Evolutionary conservation across 371 early-diverging fungal genomes (phyloP), one percentile per base, ranked within the genome.

Genomic region (Mortierella sp.): DNA sequence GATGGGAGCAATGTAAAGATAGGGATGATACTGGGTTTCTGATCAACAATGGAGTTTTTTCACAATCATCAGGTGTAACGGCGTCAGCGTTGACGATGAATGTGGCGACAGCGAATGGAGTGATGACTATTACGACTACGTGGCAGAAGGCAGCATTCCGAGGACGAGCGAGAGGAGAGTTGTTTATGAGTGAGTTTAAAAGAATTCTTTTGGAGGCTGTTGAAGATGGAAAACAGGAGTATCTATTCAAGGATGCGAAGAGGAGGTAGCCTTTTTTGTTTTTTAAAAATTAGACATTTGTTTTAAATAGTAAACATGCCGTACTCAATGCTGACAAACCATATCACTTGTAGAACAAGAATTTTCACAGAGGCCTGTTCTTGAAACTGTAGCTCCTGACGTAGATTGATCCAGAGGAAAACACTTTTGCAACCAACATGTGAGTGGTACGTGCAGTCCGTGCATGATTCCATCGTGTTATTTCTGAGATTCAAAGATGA

Each of bases 61-160:
- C 74, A 8, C 80, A 79, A 42, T 70, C 74, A 0, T 69, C 80
- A 3, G 80, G 74, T 0, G 74, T 70, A 3, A 74, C 74, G 6
- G 80, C 70, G 1, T 66, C 74, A 53, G 74, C 80, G 0, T 45
- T 79, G 61, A 73, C 80, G 10, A 70, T 73, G 68, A 73, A 56
- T 9, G 80, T 58, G 8, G 68, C 70, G 9, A 79, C 80, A 0
- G 80, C 74, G 2, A 64, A 74, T 32, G 70, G 63, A 0, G n/a
- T 59, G 0, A 28, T 79, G 68, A 64, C 74, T 7, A 42, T 67
- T 10, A 47, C 61, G 5, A 74, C 70, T 1, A 74, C 80, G 4
- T 79, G 80, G 80, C 80, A 79, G 42, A 63, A 55, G 53, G 69
- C 80, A 1, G 70, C 40, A 1, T 79, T 79, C 57, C 53, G 55